phyloP scores from a whole-genome alignment of 345 rosid species.

The Eutrema japonicum region DNA sequence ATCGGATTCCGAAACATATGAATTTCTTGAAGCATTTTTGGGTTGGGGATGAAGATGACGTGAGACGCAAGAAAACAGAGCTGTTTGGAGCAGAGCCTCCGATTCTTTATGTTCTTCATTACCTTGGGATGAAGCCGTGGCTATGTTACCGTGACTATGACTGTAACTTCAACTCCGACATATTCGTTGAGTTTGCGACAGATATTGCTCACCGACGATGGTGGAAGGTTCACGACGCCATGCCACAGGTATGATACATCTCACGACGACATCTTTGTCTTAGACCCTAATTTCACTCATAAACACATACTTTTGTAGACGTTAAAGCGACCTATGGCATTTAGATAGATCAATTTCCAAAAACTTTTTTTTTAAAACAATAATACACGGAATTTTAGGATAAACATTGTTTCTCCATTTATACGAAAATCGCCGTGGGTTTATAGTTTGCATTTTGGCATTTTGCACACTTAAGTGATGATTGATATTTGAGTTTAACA shows the following conservation, averaged over 20 bases:
- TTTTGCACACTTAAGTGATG: too few relatives aligned
- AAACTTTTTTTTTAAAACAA: background rate
- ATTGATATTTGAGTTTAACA: too few relatives aligned
- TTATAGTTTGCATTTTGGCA: too few relatives aligned
- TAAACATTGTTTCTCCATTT: background rate
- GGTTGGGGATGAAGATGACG: slow-evolving; percentile 79
- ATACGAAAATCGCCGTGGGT: background rate
- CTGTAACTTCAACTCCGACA: slow-evolving; percentile 91
- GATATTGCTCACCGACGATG: slow-evolving; percentile 83
- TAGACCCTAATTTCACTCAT: slow-evolving; percentile 1
- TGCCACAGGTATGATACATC: slow-evolving; percentile 58
- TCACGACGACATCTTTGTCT: slow-evolving; percentile 1
- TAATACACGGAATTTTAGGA: background rate
- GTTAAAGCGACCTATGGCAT: background rate
- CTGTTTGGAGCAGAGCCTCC: slow-evolving; percentile 91
- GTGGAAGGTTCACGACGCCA: slow-evolving; percentile 96
- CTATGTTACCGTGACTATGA: slow-evolving; percentile 89
- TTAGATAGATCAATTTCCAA: background rate
- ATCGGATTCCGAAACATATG: slow-evolving; percentile 82
- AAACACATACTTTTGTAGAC: background rate
- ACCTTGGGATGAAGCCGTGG: slow-evolving; percentile 91
- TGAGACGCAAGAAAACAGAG: slow-evolving; percentile 64
- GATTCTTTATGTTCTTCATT: slow-evolving; percentile 85
- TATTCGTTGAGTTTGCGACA: slow-evolving; percentile 84
- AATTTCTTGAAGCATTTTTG: slow-evolving; percentile 90